A percentile compares a stretch with the other conserved stretches of the same genome.
phyloP scores from a whole-genome alignment of 306 rosid genomes.

The Prunus mume region DNA sequence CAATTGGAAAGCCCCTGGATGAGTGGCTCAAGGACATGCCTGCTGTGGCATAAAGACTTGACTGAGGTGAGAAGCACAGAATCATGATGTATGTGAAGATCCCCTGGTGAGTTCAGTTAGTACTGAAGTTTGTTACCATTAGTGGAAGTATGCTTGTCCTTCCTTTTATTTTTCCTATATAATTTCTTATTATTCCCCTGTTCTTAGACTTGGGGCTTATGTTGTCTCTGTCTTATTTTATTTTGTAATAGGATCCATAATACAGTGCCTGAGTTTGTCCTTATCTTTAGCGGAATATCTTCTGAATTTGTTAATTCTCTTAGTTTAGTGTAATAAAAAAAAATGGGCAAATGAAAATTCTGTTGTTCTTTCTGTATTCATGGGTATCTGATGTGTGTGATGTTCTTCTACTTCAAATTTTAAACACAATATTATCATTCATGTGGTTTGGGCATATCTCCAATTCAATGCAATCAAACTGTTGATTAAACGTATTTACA shows the following conservation, averaged over 20 bases:
- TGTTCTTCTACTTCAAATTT: too few species aligned
- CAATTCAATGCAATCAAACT: too few species aligned
- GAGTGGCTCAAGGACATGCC: constrained; percentile 95
- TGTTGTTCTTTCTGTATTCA: constrained; percentile 8
- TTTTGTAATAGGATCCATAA: constrained; percentile 4
- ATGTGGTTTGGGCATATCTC: too few species aligned
- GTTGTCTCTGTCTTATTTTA: constrained; percentile 11
- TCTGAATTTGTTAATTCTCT: constrained; percentile 36
- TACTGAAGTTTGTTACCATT: constrained; percentile 16
- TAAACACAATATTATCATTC: too few species aligned
- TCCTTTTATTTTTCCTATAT: background rate
- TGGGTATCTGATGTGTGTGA: too few species aligned
- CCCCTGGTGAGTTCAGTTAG: constrained; percentile 12
- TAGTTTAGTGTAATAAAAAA: constrained; percentile 44
- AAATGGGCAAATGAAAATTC: constrained; percentile 24
- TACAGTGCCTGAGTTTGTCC: constrained; percentile 3
- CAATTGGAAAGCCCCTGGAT: constrained; percentile 82
- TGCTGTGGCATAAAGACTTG: constrained; percentile 54
- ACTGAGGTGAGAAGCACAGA: constrained; percentile 9
- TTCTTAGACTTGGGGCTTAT: constrained; percentile 29
- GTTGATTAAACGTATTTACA: too few species aligned
- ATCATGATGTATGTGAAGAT: background rate
- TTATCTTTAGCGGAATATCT: constrained; percentile 28
- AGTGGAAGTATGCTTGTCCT: constrained; percentile 26
- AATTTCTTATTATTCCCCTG: constrained; percentile 5